Evolutionary conservation across 139 green algal species (phyloP).

Genomic region (Volvox africanus): DNA sequence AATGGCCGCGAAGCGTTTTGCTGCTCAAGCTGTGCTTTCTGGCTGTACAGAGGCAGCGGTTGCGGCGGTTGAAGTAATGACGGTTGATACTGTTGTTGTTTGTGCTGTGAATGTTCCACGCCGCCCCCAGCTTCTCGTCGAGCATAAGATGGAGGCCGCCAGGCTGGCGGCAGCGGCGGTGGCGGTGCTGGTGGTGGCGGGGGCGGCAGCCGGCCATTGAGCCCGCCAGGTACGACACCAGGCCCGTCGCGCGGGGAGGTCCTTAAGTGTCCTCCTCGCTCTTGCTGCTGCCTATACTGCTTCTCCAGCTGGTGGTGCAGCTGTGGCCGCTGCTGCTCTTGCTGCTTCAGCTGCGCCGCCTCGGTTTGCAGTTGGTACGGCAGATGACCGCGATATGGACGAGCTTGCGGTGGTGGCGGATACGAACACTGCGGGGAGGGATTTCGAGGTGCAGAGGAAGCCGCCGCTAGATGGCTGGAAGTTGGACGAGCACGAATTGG

Average conservation of each 20-base stretch:
- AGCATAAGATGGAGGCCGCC: too few species aligned
- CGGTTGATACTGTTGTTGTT: too few species aligned
- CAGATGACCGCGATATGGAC: not conserved
- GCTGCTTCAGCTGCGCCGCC: not conserved
- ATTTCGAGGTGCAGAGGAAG: not conserved
- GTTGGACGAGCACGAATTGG: too few species aligned
- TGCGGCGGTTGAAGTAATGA: too few species aligned
- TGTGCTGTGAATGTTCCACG: too few species aligned
- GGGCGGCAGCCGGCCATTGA: too few species aligned
- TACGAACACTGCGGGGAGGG: not conserved
- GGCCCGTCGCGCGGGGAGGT: not conserved
- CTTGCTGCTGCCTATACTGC: not conserved
- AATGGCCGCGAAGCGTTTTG: too few species aligned
- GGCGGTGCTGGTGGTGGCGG: not conserved
- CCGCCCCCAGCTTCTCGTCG: too few species aligned
- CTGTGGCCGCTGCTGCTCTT: not conserved
- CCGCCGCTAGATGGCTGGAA: not conserved
- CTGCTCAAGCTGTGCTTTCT: too few species aligned
- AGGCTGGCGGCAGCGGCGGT: too few species aligned
- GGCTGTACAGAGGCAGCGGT: too few species aligned
- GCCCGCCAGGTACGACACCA: not conserved
- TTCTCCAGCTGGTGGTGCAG: not conserved
- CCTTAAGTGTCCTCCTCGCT: not conserved
- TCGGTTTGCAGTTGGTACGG: not conserved
- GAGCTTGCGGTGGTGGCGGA: not conserved